Percentiles rank a stretch among this genome's conserved stretches.
Evolutionary conservation across 164 flowering plant species (phyloP).

Genomic region (Vitis riparia): DNA sequence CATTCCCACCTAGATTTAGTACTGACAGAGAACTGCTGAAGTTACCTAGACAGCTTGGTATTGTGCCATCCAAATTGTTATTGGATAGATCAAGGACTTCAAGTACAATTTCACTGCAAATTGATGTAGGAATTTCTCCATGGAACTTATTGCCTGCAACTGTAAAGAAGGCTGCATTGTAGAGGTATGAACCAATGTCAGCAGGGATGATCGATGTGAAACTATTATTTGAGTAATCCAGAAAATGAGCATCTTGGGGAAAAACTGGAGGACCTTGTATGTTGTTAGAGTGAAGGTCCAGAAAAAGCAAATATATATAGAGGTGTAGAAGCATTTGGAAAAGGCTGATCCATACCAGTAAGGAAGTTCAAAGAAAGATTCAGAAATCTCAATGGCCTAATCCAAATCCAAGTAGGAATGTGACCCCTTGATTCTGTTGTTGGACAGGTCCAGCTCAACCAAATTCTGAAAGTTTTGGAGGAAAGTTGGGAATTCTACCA

Average conservation of each 20-base stretch:
- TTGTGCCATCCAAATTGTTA: background rate
- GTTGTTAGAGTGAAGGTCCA: constrained; percentile 2
- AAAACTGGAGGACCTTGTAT: background rate
- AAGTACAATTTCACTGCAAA: background rate
- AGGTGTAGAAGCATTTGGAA: background rate
- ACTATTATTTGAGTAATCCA: no score
- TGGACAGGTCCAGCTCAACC: constrained; percentile 1
- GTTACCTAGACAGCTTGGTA: background rate
- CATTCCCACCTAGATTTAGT: background rate
- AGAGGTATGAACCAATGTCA: no score
- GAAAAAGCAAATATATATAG: background rate
- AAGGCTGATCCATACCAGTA: background rate
- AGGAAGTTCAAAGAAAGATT: background rate
- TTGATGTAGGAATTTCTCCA: background rate
- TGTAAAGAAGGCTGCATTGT: no score
- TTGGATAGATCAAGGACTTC: background rate
- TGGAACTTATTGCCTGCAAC: no score
- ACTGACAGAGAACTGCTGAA: background rate
- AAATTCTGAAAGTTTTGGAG: background rate
- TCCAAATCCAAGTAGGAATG: background rate
- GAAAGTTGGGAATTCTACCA: constrained; percentile 7
- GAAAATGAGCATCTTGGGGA: background rate
- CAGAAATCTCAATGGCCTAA: background rate
- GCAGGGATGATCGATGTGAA: no score
- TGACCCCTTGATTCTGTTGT: constrained; percentile 6